Evolutionary conservation across 2,329 filamentous ascomycete species (phyloP).

Genomic region (Triangularia setosa): DNA sequence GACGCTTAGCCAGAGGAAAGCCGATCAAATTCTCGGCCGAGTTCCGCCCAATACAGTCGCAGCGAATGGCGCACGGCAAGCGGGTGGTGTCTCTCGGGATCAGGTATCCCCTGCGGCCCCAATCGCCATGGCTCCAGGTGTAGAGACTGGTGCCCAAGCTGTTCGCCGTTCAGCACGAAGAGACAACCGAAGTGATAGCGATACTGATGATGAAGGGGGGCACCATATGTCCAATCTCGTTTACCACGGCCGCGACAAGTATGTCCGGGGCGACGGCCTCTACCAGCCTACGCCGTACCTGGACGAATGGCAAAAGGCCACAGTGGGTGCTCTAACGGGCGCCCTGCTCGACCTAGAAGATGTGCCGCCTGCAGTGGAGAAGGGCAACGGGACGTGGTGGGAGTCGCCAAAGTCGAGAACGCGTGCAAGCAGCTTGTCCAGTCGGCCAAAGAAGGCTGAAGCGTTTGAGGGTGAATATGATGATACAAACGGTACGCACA

Average conservation of each 20-base stretch:
- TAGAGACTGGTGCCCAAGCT: slow-evolving; percentile 3
- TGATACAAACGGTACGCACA: slow-evolving; percentile 51
- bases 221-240: slow-evolving; percentile 40
- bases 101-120: slow-evolving; percentile 2
- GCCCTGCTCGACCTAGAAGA: slow-evolving; percentile 57
- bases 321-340: slow-evolving; percentile 56
- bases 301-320: slow-evolving; percentile 70
- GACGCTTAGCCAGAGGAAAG: slow-evolving; percentile 25
- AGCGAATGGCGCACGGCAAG: slow-evolving; percentile 9
- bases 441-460: slow-evolving; percentile 53
- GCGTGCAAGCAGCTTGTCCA: slow-evolving; percentile 44
- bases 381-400: slow-evolving; percentile 67
- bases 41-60: slow-evolving; percentile 14
- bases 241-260: slow-evolving; percentile 40
- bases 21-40: slow-evolving; percentile 23
- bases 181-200: slow-evolving; percentile 27
- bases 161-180: slow-evolving; percentile 15
- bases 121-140: slow-evolving; percentile 14
- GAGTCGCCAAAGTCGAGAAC: slow-evolving; percentile 52
- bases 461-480: slow-evolving; percentile 66
- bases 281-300: slow-evolving; percentile 60
- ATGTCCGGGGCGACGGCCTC: slow-evolving; percentile 48
- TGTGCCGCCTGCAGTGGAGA: slow-evolving; percentile 38
- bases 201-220: slow-evolving; percentile 32
- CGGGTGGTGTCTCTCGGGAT: not conserved